A percentile compares a stretch with the other conserved stretches of the same genome.
These are phyloP conservation scores for Oenanthe sinensis DNA, from an alignment of 129 eudicot genomes.

Conservation along the genomic window DNA sequence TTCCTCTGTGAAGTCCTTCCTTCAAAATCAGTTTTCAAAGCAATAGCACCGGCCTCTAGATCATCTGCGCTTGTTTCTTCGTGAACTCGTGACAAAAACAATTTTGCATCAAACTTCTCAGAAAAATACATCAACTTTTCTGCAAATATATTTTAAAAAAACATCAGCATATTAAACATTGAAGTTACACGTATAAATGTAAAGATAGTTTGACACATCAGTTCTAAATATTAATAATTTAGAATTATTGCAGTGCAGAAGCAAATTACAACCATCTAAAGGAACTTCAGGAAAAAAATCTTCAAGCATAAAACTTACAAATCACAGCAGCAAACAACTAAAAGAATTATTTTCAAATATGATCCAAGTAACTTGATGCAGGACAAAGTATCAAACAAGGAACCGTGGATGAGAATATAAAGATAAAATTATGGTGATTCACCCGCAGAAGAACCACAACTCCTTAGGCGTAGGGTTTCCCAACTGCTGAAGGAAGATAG, in stretches of 20 bases:
- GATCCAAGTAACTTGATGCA: background rate
- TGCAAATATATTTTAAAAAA: conserved; percentile 30
- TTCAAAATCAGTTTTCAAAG: conserved; percentile 74
- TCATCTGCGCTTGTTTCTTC: conserved; percentile 89
- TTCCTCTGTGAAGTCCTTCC: conserved; percentile 89
- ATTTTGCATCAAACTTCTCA: conserved; percentile 80
- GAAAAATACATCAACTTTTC: conserved; percentile 88
- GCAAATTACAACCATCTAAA: background rate
- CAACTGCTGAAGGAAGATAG: background rate
- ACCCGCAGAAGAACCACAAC: background rate
- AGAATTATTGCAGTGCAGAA: background rate
- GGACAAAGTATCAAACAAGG: background rate
- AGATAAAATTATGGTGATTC: background rate
- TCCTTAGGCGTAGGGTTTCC: background rate
- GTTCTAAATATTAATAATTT: background rate
- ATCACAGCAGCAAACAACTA: background rate
- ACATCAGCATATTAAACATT: conserved; percentile 3
- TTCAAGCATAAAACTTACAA: background rate
- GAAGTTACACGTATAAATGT: background rate
- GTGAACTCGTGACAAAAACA: conserved; percentile 83
- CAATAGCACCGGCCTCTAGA: conserved; percentile 81
- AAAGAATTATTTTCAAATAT: background rate
- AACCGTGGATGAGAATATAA: background rate
- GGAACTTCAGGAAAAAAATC: background rate
- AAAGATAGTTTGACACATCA: background rate